Conservation (phyloP, 129 eudicot genomes). For the Sambucus nigra region DNA sequence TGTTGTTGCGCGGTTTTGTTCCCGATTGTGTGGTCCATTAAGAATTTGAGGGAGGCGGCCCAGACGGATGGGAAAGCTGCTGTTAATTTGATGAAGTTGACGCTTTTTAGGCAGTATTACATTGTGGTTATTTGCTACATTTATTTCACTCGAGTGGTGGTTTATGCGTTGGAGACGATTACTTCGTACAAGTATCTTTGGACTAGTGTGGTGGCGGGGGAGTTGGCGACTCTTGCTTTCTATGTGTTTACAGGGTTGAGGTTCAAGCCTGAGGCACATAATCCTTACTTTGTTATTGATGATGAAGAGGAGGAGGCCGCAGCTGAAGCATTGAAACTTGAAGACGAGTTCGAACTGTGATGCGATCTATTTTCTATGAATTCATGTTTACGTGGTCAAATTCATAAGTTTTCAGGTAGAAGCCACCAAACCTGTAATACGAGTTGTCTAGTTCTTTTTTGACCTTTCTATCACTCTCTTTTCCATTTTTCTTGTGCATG, state of each 20-base stretch:
- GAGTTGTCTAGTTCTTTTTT: background rate
- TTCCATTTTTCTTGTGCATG: conserved; percentile 21
- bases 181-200: conserved; percentile 63
- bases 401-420: conserved; percentile 23
- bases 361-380: conserved; percentile 26
- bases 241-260: conserved; percentile 63
- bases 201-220: conserved; percentile 71
- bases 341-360: conserved; percentile 80
- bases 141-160: conserved; percentile 77
- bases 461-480: background rate
- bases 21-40: conserved; percentile 91
- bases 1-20: conserved; percentile 82
- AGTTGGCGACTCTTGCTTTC: conserved; percentile 72
- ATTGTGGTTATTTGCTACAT: conserved; percentile 78
- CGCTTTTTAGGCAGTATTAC: conserved; percentile 66
- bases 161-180: conserved; percentile 66
- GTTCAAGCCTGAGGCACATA: conserved; percentile 71
- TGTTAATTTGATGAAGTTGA: conserved; percentile 71
- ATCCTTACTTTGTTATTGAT: conserved; percentile 70
- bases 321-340: conserved; percentile 59
- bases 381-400: background rate
- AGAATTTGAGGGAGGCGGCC: conserved; percentile 71
- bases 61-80: conserved; percentile 88
- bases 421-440: conserved; percentile 14
- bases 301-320: conserved; percentile 97